Evolutionary conservation across 176 grass and related monocot species (phyloP).

Genomic region (Tuctoria greenei): DNA sequence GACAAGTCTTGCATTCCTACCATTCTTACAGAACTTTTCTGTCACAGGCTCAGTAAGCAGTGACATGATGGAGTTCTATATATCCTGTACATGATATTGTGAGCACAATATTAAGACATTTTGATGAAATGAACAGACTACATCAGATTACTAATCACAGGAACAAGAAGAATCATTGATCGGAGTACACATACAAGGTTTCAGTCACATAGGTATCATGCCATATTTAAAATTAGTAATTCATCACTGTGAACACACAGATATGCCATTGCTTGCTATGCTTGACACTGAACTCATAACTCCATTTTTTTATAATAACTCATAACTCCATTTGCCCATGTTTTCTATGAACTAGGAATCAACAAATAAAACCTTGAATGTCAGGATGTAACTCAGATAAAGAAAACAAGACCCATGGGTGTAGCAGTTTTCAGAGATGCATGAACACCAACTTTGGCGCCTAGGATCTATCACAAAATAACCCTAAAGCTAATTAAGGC

Average conservation of each 20-base stretch:
- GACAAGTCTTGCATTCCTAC: constrained; percentile 30
- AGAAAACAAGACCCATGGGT: not conserved
- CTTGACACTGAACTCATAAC: not conserved
- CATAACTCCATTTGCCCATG: not conserved
- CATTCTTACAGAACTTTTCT: not conserved
- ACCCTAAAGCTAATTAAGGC: not conserved
- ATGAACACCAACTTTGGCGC: not conserved
- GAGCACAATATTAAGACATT: no score
- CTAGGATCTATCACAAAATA: not conserved
- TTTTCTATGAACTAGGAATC: not conserved
- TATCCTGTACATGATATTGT: constrained; percentile 19
- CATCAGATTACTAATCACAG: not conserved
- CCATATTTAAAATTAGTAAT: not conserved
- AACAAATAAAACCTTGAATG: not conserved
- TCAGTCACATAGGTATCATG: not conserved
- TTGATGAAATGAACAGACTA: not conserved
- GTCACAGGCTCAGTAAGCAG: not conserved
- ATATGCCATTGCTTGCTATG: not conserved
- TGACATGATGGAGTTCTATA: constrained; percentile 10
- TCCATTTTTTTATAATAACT: no score
- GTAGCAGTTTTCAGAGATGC: not conserved
- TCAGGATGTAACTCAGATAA: not conserved
- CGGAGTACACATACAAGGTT: not conserved
- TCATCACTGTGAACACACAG: not conserved
- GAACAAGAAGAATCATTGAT: not conserved